Conservation (phyloP, 331 rosid genomes). For the Quercus lobata region DNA sequence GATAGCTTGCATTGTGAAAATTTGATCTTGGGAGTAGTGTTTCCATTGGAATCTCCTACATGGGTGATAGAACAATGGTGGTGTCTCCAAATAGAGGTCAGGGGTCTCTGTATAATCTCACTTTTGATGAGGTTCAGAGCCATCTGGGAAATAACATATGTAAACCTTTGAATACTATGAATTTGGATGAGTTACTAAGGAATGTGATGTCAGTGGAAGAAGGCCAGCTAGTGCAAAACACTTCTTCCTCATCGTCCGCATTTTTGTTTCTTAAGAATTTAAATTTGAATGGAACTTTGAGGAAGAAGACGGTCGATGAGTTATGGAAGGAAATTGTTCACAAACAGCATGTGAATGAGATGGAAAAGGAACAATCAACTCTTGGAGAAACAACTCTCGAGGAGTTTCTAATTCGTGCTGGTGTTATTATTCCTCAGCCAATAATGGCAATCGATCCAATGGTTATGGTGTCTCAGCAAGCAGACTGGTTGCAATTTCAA, state of each 20-base stretch:
- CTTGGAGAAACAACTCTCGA: conserved; percentile 16
- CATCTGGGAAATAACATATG: conserved; percentile 21
- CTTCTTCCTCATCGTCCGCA: conserved; percentile 22
- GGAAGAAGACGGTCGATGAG: conserved; percentile 22
- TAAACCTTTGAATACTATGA: conserved; percentile 20
- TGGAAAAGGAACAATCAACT: conserved; percentile 6
- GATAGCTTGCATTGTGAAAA: not conserved
- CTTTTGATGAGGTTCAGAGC: conserved; percentile 30
- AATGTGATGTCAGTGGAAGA: conserved; percentile 29
- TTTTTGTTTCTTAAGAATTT: conserved; percentile 23
- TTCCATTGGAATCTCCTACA: not conserved
- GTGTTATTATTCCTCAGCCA: conserved; percentile 1
- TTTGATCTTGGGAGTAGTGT: not conserved
- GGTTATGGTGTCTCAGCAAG: conserved; percentile 19
- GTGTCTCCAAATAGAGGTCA: conserved; percentile 28
- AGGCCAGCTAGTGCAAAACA: conserved; percentile 31
- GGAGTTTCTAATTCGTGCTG: conserved; percentile 22
- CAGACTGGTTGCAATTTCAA: conserved; percentile 44
- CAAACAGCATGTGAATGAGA: conserved; percentile 12
- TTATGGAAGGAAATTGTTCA: conserved; percentile 29
- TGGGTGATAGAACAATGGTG: conserved; percentile 24
- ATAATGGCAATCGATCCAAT: conserved; percentile 26
- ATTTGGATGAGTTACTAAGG: conserved; percentile 31
- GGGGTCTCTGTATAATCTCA: conserved; percentile 21
- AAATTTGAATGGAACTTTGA: conserved; percentile 17